phyloP scores from a whole-genome alignment of 2,329 filamentous ascomycete genomes.

The Trichothecium roseum region DNA sequence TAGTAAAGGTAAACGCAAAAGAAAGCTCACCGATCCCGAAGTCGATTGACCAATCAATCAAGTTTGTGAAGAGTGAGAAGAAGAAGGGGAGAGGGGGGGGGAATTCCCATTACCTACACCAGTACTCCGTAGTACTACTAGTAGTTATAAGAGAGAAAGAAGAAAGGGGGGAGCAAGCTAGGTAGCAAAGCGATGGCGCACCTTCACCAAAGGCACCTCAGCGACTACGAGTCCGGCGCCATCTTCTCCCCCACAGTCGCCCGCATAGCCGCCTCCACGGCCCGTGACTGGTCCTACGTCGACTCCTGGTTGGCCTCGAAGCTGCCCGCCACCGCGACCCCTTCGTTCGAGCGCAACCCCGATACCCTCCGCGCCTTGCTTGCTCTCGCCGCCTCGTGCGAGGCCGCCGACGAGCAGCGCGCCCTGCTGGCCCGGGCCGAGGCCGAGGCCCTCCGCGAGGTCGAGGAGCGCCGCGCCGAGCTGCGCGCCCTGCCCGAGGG shows the following conservation, averaged over 20 bases:
- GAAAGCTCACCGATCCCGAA: neutral
- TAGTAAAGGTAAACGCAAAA: no score
- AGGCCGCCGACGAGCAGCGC: constrained; percentile 64
- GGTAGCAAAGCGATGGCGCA: no score
- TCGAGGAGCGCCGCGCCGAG: constrained; percentile 18
- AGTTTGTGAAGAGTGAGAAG: no score
- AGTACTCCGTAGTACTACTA: no score
- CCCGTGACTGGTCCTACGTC: constrained; percentile 85
- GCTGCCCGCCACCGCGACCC: constrained; percentile 52
- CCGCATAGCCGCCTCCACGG: constrained; percentile 67
- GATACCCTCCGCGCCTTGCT: constrained; percentile 71
- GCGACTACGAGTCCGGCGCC: constrained; percentile 26
- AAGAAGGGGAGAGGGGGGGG: no score
- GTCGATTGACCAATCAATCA: no score
- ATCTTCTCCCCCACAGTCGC: constrained; percentile 60
- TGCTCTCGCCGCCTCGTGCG: constrained; percentile 64
- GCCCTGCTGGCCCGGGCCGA: constrained; percentile 48
- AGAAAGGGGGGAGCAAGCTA: no score
- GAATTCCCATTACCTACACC: no score
- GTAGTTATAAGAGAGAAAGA: no score
- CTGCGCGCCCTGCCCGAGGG: neutral
- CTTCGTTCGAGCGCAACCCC: constrained; percentile 75
- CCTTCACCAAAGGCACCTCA: constrained; percentile 1
- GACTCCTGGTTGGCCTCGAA: constrained; percentile 72
- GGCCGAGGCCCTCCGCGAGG: constrained; percentile 44